Evolutionary conservation across 345 rosid genomes (phyloP).

Genomic region (Bruguiera parviflora): DNA sequence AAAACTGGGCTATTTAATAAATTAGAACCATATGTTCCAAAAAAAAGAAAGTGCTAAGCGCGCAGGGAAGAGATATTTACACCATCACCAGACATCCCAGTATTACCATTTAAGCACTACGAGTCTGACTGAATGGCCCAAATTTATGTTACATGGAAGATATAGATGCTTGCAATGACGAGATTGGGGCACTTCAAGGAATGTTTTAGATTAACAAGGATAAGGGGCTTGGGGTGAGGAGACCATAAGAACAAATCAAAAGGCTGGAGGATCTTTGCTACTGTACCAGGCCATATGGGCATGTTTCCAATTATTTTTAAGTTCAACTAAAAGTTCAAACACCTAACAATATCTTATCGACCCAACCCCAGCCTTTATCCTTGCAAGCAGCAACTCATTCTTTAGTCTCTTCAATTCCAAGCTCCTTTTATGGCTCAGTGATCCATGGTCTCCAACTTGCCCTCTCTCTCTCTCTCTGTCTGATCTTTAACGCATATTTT

Average conservation of each 20-base stretch:
- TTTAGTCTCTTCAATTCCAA: no score
- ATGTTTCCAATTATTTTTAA: conserved; percentile 10
- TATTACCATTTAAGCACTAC: neutral
- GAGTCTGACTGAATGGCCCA: neutral
- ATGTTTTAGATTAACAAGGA: conserved; percentile 19
- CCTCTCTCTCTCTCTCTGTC: no score
- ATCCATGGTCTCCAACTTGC: no score
- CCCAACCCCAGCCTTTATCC: no score
- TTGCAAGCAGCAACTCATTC: no score
- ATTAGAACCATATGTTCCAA: neutral
- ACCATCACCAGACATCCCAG: neutral
- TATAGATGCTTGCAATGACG: neutral
- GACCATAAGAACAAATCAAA: conserved; percentile 9
- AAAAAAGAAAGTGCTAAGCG: neutral
- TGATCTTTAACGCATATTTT: no score
- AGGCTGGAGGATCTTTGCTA: conserved; percentile 15
- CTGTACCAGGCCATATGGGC: conserved; percentile 7
- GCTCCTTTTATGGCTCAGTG: no score
- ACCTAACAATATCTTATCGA: conserved; percentile 10
- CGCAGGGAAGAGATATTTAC: conserved; percentile 2
- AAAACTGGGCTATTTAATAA: neutral
- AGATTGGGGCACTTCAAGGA: conserved; percentile 8
- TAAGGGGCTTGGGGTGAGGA: conserved; percentile 17
- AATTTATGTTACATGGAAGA: neutral
- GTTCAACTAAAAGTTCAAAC: neutral